Evolutionary conservation across 306 rosid genomes (phyloP).

Genomic region (Mucuna pruriens): DNA sequence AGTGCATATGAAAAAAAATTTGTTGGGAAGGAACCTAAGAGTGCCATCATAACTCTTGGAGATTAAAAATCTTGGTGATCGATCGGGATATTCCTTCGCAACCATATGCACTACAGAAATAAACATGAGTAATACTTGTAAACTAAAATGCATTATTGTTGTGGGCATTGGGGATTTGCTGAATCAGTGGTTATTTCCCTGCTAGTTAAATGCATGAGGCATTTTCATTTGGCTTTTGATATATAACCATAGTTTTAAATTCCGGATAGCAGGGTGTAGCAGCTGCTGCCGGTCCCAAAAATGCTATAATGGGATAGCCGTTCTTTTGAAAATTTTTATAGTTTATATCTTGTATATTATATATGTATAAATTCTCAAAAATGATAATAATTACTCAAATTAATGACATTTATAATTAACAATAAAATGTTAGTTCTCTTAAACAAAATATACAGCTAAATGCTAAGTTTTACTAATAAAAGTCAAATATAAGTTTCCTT

Average conservation of each 20-base stretch:
- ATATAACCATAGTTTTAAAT: neutral
- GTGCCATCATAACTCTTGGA: too few species aligned
- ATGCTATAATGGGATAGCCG: neutral
- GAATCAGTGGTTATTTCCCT: constrained; percentile 4
- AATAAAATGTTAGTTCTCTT: neutral
- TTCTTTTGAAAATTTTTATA: neutral
- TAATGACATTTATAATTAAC: neutral
- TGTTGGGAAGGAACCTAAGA: too few species aligned
- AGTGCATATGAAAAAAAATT: too few species aligned
- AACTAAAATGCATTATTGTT: constrained; percentile 18
- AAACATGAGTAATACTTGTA: neutral
- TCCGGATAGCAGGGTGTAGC: neutral
- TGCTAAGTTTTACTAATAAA: too few species aligned
- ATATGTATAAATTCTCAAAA: neutral
- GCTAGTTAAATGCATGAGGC: constrained; percentile 19
- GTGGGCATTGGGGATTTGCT: neutral
- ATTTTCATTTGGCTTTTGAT: neutral
- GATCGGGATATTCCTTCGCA: too few species aligned
- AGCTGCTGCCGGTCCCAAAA: neutral
- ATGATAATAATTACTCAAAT: neutral
- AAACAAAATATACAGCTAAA: neutral
- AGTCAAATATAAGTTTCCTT: neutral
- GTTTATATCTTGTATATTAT: neutral
- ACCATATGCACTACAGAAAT: too few species aligned
- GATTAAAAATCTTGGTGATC: too few species aligned